Evolutionary conservation across 2,329 filamentous ascomycete genomes (phyloP).

Genomic region (Shiraia bambusicola): DNA sequence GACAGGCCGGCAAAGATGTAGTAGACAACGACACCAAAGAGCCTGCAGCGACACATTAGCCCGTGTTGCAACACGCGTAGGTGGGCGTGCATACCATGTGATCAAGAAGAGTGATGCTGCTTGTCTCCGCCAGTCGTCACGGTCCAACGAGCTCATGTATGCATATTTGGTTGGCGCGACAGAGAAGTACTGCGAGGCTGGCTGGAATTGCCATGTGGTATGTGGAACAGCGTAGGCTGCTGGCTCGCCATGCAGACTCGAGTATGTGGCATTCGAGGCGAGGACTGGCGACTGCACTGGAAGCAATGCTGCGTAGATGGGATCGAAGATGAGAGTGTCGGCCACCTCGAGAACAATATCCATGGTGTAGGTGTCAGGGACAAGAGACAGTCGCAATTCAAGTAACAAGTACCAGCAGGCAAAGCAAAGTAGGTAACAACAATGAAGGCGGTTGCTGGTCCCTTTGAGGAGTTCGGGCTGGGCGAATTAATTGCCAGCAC

Average conservation of each 20-base stretch:
- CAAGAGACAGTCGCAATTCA: slow-evolving; percentile 4
- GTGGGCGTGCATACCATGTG: slow-evolving; percentile 65
- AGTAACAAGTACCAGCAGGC: slow-evolving; percentile 1
- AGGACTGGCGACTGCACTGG: slow-evolving; percentile 56
- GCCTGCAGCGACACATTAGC: slow-evolving; percentile 55
- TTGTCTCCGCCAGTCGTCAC: slow-evolving; percentile 79
- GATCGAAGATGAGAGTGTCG: slow-evolving; percentile 81
- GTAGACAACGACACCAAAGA: slow-evolving; percentile 83
- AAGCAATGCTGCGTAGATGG: slow-evolving; percentile 70
- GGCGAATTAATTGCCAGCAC: too few relatives aligned
- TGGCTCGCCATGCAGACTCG: slow-evolving; percentile 47
- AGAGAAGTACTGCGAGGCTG: slow-evolving; percentile 69
- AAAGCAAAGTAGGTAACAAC: slow-evolving; percentile 2
- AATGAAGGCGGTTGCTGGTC: slow-evolving; percentile 6
- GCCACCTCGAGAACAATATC: slow-evolving; percentile 85
- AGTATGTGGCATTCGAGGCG: slow-evolving; percentile 59
- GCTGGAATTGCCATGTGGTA: slow-evolving; percentile 66
- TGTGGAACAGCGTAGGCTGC: slow-evolving; percentile 25
- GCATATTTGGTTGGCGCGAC: slow-evolving; percentile 73
- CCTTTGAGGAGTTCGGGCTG: slow-evolving; percentile 9
- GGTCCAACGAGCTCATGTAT: slow-evolving; percentile 73
- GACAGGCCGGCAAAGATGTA: slow-evolving; percentile 81
- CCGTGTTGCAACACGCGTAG: neutral
- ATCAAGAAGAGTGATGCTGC: slow-evolving; percentile 75
- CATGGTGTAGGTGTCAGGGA: slow-evolving; percentile 51